Evolutionary conservation across 768 basidiomycete genomes (phyloP).

Genomic region (Lentinus brumalis): DNA sequence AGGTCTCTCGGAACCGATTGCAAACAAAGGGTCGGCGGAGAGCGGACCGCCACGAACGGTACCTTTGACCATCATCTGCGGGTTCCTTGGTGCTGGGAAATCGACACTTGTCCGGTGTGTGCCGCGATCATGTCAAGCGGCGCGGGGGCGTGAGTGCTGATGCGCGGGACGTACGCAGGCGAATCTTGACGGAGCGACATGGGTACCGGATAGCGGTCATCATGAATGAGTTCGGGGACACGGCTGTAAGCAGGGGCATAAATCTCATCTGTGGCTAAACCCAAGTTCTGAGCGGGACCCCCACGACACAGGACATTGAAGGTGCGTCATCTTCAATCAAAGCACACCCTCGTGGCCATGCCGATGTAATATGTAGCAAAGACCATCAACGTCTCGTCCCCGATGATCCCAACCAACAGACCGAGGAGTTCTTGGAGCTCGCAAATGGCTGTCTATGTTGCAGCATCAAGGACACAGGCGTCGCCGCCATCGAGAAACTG

Average conservation of each 20-base stretch:
- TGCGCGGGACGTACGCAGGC: conserved; percentile 39
- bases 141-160: neutral
- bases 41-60: conserved; percentile 41
- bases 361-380: conserved; percentile 54
- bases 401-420: conserved; percentile 61
- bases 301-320: conserved; percentile 78
- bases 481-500: conserved; percentile 91
- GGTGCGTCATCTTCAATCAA: conserved; percentile 43
- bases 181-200: conserved; percentile 91
- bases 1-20: conserved; percentile 3
- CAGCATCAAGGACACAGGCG: conserved; percentile 92
- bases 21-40: neutral
- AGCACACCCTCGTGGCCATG: neutral
- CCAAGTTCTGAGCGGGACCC: neutral
- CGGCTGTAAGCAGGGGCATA: conserved; percentile 59
- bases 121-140: neutral
- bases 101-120: conserved; percentile 84
- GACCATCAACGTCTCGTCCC: conserved; percentile 79
- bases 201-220: conserved; percentile 97
- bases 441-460: conserved; percentile 99
- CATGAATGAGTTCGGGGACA: conserved; percentile 98
- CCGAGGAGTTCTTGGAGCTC: conserved; percentile 88
- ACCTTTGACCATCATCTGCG: conserved; percentile 92
- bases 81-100: conserved; percentile 94
- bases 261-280: neutral